A percentile compares a stretch with the other conserved stretches of the same genome.
Evolutionary conservation across 2,329 filamentous ascomycete species (phyloP).

Genomic region (Plectosphaerella cucumerina): DNA sequence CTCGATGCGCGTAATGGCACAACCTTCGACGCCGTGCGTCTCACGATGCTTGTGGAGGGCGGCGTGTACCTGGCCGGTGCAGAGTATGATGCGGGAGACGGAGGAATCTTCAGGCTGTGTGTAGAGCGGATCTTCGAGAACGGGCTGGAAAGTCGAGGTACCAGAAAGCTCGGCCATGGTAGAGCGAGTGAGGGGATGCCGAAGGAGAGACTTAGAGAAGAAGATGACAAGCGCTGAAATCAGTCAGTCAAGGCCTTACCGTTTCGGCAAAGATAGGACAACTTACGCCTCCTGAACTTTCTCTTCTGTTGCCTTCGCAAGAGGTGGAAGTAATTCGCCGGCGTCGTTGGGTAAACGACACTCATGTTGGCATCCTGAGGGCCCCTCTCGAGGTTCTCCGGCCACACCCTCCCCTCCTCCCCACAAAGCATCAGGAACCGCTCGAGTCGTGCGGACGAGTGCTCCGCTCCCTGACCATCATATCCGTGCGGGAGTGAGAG

Average conservation of each 20-base stretch:
- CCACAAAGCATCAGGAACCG: slow-evolving; percentile 95
- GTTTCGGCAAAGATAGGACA: not conserved
- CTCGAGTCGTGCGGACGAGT: slow-evolving; percentile 95
- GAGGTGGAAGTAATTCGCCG: slow-evolving; percentile 93
- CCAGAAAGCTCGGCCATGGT: slow-evolving; percentile 84
- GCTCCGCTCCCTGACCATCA: slow-evolving; percentile 95
- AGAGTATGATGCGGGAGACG: slow-evolving; percentile 91
- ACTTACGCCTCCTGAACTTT: slow-evolving; percentile 96
- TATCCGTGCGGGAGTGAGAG: slow-evolving; percentile 97
- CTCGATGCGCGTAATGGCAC: slow-evolving; percentile 17
- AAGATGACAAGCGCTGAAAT: slow-evolving; percentile 79
- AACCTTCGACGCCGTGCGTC: slow-evolving; percentile 6
- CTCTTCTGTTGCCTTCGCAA: slow-evolving; percentile 96
- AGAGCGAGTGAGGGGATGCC: slow-evolving; percentile 87
- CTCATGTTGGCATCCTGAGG: slow-evolving; percentile 99
- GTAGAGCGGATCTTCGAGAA: slow-evolving; percentile 89
- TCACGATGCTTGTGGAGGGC: slow-evolving; percentile 61
- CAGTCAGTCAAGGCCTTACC: slow-evolving; percentile 13
- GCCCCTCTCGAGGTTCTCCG: slow-evolving; percentile 76
- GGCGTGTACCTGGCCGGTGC: slow-evolving; percentile 89
- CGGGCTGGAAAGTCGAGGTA: slow-evolving; percentile 91
- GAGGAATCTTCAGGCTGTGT: slow-evolving; percentile 75
- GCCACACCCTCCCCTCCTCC: slow-evolving; percentile 81
- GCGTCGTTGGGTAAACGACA: slow-evolving; percentile 93
- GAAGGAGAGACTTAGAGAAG: slow-evolving; percentile 95